Evolutionary conservation across 202 grass and related monocot species (phyloP).

Genomic region (Bolboschoenoplectus hybrid): DNA sequence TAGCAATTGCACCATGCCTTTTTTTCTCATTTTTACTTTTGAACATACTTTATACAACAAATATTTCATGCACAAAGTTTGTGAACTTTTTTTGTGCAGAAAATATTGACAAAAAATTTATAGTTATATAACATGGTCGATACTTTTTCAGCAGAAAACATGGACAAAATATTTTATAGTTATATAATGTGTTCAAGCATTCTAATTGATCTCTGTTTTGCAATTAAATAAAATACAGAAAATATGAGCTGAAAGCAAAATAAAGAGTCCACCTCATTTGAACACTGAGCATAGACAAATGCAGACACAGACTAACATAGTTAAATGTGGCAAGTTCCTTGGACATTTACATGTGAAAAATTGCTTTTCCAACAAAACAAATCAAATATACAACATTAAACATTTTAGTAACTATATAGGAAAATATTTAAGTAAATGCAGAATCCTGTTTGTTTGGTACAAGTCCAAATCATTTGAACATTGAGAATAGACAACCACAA

Average conservation of each 20-base stretch:
- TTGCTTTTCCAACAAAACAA: neutral
- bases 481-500: neutral
- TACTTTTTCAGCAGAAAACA: neutral
- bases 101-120: neutral
- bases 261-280: neutral
- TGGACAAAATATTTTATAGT: slow-evolving; percentile 1
- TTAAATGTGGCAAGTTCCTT: neutral
- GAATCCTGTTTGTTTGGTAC: neutral
- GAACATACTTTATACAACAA: neutral
- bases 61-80: neutral
- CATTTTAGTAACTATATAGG: neutral
- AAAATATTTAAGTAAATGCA: neutral
- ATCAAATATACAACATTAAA: slow-evolving; percentile 22
- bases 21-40: neutral
- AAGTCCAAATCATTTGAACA: neutral
- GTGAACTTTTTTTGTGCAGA: neutral
- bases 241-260: neutral
- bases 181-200: neutral
- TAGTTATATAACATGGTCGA: neutral
- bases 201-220: neutral
- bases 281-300: too few species aligned
- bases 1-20: neutral
- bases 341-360: neutral
- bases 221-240: slow-evolving; percentile 2
- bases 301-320: neutral